Conservation (phyloP, 768 basidiomycete genomes). For the Pulveroboletus ravenelii region DNA sequence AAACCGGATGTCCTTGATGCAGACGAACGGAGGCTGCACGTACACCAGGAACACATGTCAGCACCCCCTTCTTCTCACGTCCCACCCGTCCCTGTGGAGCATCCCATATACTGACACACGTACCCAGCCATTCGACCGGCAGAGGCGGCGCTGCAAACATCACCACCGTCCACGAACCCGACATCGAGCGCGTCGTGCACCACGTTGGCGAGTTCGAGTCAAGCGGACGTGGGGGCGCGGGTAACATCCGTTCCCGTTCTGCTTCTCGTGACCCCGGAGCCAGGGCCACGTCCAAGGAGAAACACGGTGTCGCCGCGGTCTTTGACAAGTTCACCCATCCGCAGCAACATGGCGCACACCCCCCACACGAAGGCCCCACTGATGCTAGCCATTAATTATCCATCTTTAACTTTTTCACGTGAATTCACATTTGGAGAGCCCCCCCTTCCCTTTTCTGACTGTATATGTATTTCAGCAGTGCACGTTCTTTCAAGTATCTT, state of each 20-base stretch:
- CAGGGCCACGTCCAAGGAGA: slow-evolving; percentile 27
- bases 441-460: no score
- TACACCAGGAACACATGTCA: slow-evolving; percentile 37
- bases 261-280: slow-evolving; percentile 24
- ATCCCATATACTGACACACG: not conserved
- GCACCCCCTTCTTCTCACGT: slow-evolving; percentile 18
- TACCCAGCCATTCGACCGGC: slow-evolving; percentile 58
- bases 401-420: not conserved
- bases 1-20: slow-evolving; percentile 28
- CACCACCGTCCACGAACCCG: slow-evolving; percentile 35
- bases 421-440: not conserved
- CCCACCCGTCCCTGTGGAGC: not conserved
- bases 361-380: not conserved
- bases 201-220: slow-evolving; percentile 33
- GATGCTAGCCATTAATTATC: not conserved
- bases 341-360: not conserved
- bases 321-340: slow-evolving; percentile 29
- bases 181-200: slow-evolving; percentile 31
- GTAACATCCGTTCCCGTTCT: slow-evolving; percentile 51
- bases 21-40: slow-evolving; percentile 31
- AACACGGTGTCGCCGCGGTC: slow-evolving; percentile 28
- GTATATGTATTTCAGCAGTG: not conserved
- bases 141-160: slow-evolving; percentile 68
- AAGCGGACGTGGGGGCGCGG: slow-evolving; percentile 56
- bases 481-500: not conserved